Evolutionary conservation across 768 basidiomycete species (phyloP).

Genomic region (Neoboletus magnificus): DNA sequence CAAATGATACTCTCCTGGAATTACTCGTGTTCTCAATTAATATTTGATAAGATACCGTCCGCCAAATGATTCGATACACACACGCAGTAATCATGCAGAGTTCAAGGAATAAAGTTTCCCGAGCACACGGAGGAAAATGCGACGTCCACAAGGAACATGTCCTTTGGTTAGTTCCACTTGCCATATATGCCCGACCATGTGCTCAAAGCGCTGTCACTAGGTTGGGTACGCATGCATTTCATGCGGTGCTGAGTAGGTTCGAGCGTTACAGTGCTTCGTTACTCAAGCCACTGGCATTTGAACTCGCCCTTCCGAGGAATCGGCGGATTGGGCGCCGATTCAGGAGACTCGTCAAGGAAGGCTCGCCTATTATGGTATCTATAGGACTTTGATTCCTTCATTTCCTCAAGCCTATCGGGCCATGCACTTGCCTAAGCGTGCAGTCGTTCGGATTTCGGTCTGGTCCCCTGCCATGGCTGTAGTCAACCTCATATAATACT

Average conservation of each 20-base stretch:
- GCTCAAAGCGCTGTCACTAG: constrained; percentile 37
- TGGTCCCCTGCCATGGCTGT: neutral
- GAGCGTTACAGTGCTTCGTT: constrained; percentile 45
- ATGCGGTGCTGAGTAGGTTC: constrained; percentile 54
- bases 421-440: neutral
- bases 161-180: constrained; percentile 51
- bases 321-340: constrained; percentile 45
- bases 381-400: constrained; percentile 18
- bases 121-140: constrained; percentile 37
- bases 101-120: constrained; percentile 39
- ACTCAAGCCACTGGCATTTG: constrained; percentile 47
- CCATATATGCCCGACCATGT: neutral
- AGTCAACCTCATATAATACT: neutral
- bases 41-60: constrained; percentile 51
- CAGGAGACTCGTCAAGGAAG: constrained; percentile 39
- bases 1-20: neutral
- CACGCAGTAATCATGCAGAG: constrained; percentile 51
- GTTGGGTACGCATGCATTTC: constrained; percentile 81
- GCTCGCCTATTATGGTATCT: constrained; percentile 16
- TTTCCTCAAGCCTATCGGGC: neutral
- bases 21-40: neutral
- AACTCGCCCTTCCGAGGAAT: constrained; percentile 47
- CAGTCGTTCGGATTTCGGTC: neutral
- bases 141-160: constrained; percentile 49
- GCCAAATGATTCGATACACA: constrained; percentile 56